These are phyloP conservation scores for Draba incana DNA, from an alignment of 345 rosid genomes.

Conservation along the genomic window DNA sequence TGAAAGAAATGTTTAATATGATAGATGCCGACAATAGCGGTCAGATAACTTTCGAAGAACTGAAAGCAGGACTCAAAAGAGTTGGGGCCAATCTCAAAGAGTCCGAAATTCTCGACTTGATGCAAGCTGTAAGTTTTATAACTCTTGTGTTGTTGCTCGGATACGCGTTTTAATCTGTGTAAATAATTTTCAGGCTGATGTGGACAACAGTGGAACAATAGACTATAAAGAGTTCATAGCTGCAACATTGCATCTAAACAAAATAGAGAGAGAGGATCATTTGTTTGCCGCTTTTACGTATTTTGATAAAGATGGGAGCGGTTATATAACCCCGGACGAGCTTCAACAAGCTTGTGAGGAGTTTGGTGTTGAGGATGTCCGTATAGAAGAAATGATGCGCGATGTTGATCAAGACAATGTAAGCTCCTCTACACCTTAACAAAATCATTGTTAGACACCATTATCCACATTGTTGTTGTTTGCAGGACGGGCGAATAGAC, in stretches of 20 bases:
- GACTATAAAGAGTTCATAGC: constrained; percentile 88
- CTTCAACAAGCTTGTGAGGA: constrained; percentile 88
- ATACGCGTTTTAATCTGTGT: constrained; percentile 8
- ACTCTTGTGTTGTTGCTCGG: constrained; percentile 7
- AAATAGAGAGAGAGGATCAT: constrained; percentile 79
- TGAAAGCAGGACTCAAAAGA: constrained; percentile 74
- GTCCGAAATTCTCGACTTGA: constrained; percentile 82
- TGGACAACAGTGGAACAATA: constrained; percentile 84
- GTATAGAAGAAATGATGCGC: constrained; percentile 69
- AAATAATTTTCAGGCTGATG: constrained; percentile 64
- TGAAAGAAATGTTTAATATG: constrained; percentile 91
- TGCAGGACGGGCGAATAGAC: constrained; percentile 82
- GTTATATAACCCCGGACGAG: constrained; percentile 86
- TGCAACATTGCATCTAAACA: constrained; percentile 86
- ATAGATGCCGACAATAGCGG: constrained; percentile 83
- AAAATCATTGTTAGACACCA: too few relatives aligned
- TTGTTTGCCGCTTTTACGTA: constrained; percentile 79
- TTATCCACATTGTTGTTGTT: background rate
- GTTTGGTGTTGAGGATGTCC: constrained; percentile 75
- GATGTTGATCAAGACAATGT: constrained; percentile 89
- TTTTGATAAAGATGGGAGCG: constrained; percentile 93
- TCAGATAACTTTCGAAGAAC: constrained; percentile 84
- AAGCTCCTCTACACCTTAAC: constrained; percentile 33
- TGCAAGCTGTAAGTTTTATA: constrained; percentile 78
- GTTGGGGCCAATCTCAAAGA: constrained; percentile 88